These are phyloP conservation scores for Aspergillus spinulosporus DNA, from an alignment of 2,329 filamentous ascomycete genomes.

Conservation along the genomic window DNA sequence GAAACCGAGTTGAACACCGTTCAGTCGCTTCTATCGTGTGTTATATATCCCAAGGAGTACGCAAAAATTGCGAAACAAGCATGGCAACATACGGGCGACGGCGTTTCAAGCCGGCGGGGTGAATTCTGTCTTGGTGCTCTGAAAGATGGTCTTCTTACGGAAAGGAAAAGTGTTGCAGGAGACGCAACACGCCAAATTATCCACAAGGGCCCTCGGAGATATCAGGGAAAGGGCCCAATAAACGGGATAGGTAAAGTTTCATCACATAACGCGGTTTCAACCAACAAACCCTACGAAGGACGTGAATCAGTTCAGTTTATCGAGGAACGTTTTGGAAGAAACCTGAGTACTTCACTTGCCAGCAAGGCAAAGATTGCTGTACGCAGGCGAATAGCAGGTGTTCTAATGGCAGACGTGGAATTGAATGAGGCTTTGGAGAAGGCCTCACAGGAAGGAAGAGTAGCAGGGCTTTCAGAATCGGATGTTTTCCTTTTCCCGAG, in stretches of 20 bases:
- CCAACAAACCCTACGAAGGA: constrained; percentile 40
- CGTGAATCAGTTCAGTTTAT: constrained; percentile 78
- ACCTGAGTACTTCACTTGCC: constrained; percentile 77
- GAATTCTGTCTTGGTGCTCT: constrained; percentile 83
- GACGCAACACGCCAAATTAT: constrained; percentile 35
- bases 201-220: constrained; percentile 74
- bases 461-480: constrained; percentile 68
- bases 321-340: constrained; percentile 91
- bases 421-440: constrained; percentile 59
- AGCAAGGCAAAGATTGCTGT: constrained; percentile 83
- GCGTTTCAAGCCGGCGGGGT: constrained; percentile 83
- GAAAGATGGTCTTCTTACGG: constrained; percentile 65
- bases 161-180: constrained; percentile 39
- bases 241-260: constrained; percentile 40
- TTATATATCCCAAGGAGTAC: constrained; percentile 68
- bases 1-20: constrained; percentile 58
- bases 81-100: constrained; percentile 96
- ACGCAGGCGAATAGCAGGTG: constrained; percentile 81
- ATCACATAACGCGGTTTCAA: constrained; percentile 38
- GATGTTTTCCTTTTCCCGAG: constrained; percentile 87
- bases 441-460: constrained; percentile 35
- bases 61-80: constrained; percentile 83
- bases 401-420: constrained; percentile 71
- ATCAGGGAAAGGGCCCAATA: constrained; percentile 64
- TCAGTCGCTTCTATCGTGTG: constrained; percentile 63